Percentiles rank a stretch among this genome's conserved stretches.
phyloP scores from a whole-genome alignment of 208 protist genomes.

The Acanthamoeba healyi region DNA sequence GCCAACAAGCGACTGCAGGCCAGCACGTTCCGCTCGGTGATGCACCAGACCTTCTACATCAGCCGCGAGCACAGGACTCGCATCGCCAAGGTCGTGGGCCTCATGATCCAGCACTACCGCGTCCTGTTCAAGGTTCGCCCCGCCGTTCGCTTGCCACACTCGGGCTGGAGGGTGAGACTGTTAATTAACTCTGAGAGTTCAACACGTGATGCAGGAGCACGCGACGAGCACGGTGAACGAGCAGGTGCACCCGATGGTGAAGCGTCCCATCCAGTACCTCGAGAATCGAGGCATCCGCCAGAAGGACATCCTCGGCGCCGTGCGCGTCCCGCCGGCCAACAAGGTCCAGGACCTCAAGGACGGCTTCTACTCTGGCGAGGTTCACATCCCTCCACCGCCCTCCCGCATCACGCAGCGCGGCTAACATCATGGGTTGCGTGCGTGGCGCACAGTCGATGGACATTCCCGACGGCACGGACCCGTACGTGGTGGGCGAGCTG shows the following conservation, averaged over 20 bases:
- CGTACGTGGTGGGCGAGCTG: slow-evolving; percentile 49
- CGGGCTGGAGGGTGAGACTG: no score
- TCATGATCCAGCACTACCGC: slow-evolving; percentile 68
- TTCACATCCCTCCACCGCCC: no score
- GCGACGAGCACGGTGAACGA: slow-evolving; percentile 14
- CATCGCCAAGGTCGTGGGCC: slow-evolving; percentile 33
- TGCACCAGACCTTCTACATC: slow-evolving; percentile 59
- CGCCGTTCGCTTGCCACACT: background rate
- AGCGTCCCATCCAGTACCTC: slow-evolving; percentile 8
- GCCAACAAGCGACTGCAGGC: slow-evolving; percentile 59
- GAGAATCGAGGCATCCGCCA: slow-evolving; percentile 27
- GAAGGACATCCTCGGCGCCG: slow-evolving; percentile 37
- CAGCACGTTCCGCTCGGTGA: background rate
- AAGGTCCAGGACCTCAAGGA: slow-evolving; percentile 68
- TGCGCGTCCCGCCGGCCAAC: background rate
- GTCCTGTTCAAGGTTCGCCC: slow-evolving; percentile 20
- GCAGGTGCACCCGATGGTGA: slow-evolving; percentile 74
- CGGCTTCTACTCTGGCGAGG: slow-evolving; percentile 53
- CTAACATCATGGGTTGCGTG: no score
- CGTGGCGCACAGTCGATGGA: slow-evolving; percentile 4
- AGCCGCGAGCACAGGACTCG: slow-evolving; percentile 25
- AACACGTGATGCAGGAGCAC: background rate
- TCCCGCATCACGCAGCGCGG: no score
- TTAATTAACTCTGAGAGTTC: no score
- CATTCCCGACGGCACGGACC: slow-evolving; percentile 34